Conservation (phyloP, 192 early-diverging fungal genomes). For the Coemansia sp. region DNA sequence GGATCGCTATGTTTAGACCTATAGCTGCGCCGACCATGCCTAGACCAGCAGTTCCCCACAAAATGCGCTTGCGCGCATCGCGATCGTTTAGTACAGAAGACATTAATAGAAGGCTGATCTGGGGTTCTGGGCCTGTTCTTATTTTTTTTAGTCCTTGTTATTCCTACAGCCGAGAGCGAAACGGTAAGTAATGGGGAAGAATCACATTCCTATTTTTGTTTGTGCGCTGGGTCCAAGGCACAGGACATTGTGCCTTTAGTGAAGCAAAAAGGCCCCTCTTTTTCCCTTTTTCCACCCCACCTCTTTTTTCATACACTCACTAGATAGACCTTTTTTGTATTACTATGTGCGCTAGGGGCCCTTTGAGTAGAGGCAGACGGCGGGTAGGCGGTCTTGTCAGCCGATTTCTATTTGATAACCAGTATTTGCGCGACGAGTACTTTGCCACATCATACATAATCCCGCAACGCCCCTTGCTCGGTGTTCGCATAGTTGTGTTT, state of each 20-base stretch:
- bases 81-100: conserved; percentile 13
- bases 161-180: neutral
- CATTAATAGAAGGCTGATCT: neutral
- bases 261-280: neutral
- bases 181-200: neutral
- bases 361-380: neutral
- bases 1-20: conserved; percentile 44
- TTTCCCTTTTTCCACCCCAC: neutral
- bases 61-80: conserved; percentile 27
- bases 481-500: conserved; percentile 12
- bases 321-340: neutral
- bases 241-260: neutral
- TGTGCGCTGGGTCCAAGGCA: too few species aligned
- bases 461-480: conserved; percentile 14
- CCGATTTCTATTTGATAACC: conserved; percentile 36
- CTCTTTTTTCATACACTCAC: neutral
- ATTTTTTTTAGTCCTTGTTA: neutral
- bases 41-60: conserved; percentile 30
- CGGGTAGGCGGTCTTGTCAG: neutral
- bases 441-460: conserved; percentile 42
- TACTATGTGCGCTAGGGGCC: neutral
- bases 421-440: conserved; percentile 22
- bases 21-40: conserved; percentile 24
- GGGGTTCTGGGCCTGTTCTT: neutral
- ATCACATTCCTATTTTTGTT: neutral